Conservation (phyloP, 495 filamentous ascomycete genomes). For the Xylaria acuta region DNA sequence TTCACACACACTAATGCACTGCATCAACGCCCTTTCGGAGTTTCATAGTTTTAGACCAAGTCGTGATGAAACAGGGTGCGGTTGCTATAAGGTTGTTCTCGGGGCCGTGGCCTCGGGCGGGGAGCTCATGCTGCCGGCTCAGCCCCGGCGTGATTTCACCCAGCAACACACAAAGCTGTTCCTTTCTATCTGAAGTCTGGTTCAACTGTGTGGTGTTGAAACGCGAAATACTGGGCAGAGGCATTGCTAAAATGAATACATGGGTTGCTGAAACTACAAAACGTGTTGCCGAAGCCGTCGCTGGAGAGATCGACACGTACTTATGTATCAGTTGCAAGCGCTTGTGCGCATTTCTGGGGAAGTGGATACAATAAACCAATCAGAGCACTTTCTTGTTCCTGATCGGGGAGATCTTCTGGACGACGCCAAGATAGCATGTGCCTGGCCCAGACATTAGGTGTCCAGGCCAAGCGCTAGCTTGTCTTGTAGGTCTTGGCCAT, state of each 20-base stretch:
- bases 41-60: not conserved
- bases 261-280: slow-evolving; percentile 10
- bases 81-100: not conserved
- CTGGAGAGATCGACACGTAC: slow-evolving; percentile 6
- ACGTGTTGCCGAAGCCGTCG: not conserved
- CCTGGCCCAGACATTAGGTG: not conserved
- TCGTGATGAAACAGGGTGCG: not conserved
- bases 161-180: not conserved
- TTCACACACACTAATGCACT: not conserved
- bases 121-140: not conserved
- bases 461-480: not conserved
- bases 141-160: not conserved
- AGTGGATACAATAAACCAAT: not conserved
- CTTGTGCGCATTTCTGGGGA: slow-evolving; percentile 8
- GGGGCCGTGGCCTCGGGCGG: not conserved
- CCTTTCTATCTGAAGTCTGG: not conserved
- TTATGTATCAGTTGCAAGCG: not conserved
- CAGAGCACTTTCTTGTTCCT: not conserved
- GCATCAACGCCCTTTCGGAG: not conserved
- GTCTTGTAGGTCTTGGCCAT: slow-evolving; percentile 8
- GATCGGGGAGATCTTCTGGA: slow-evolving; percentile 1
- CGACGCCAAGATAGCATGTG: not conserved
- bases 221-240: not conserved
- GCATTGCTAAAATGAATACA: not conserved
- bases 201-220: not conserved